phyloP scores from a whole-genome alignment of 1,284 basidiomycete genomes.

The Peniophora sp. region DNA sequence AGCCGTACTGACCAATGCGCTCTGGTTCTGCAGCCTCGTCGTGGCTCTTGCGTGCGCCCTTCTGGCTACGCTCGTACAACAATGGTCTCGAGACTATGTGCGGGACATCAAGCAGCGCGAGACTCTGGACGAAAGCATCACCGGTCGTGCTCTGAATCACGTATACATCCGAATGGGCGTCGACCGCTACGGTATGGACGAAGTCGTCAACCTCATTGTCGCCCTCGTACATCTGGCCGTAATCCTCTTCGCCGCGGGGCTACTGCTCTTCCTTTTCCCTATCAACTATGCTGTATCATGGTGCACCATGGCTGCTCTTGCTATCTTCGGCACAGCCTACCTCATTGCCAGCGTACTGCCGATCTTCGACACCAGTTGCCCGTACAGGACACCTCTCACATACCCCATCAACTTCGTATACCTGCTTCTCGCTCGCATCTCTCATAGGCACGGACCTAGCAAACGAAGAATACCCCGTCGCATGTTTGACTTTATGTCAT shows the following conservation, averaged over 20 bases:
- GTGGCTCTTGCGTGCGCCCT: not conserved
- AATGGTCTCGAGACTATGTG: conserved; percentile 3
- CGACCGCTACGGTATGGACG: conserved; percentile 25
- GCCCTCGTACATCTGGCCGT: conserved; percentile 31
- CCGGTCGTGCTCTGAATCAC: conserved; percentile 21
- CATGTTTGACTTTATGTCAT: conserved; percentile 2
- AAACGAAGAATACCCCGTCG: conserved; percentile 1
- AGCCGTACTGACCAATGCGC: not conserved
- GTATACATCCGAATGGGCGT: conserved; percentile 29
- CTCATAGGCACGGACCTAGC: too few relatives aligned
- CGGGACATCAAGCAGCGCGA: conserved; percentile 23
- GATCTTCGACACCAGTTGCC: not conserved
- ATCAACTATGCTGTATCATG: conserved; percentile 16
- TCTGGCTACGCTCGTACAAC: not conserved
- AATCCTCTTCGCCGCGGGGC: conserved; percentile 32
- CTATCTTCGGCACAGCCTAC: not conserved
- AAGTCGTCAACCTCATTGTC: conserved; percentile 31
- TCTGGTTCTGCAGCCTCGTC: not conserved
- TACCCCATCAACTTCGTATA: too few relatives aligned
- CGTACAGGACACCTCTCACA: not conserved
- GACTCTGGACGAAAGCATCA: conserved; percentile 24
- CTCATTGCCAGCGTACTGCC: not conserved
- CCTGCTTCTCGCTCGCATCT: too few relatives aligned
- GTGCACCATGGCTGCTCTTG: too few relatives aligned
- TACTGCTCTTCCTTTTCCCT: conserved; percentile 28